phyloP scores from a whole-genome alignment of 305 asterid species.

The Solanum aculeatissimum region DNA sequence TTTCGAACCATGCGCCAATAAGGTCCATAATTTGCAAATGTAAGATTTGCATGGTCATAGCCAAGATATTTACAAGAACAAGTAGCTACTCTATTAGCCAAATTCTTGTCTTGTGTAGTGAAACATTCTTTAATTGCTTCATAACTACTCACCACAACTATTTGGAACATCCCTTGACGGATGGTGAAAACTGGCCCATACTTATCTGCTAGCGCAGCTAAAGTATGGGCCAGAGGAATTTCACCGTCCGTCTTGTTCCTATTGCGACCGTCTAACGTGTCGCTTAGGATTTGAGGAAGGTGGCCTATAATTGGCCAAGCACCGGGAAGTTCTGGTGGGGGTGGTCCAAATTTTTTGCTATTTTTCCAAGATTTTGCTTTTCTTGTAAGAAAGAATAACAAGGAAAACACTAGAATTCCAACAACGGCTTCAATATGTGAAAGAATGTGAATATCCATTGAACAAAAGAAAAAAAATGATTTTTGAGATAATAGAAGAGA shows the following conservation, averaged over 20 bases:
- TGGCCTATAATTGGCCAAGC: not conserved
- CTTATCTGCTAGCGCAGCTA: not conserved
- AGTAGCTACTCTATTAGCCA: not conserved
- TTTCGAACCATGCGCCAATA: constrained; percentile 1
- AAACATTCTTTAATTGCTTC: not conserved
- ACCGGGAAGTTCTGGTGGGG: not conserved
- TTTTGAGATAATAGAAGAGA: not conserved
- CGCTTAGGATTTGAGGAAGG: not conserved
- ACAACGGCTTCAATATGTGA: not conserved
- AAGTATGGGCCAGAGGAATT: not conserved
- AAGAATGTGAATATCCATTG: not conserved
- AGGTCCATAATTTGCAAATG: not conserved
- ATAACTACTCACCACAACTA: not conserved
- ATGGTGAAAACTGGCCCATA: not conserved
- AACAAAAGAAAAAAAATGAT: not conserved
- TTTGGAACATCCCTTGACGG: not conserved
- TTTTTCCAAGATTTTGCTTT: not conserved
- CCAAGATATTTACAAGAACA: constrained; percentile 1
- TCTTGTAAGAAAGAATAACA: not conserved
- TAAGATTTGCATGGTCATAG: not conserved
- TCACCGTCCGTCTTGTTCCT: not conserved
- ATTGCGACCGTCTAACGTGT: not conserved
- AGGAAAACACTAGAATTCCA: not conserved
- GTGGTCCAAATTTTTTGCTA: not conserved
- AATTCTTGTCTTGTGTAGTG: not conserved